phyloP scores from a whole-genome alignment of 495 filamentous ascomycete species.

The Podospora tetraspora region DNA sequence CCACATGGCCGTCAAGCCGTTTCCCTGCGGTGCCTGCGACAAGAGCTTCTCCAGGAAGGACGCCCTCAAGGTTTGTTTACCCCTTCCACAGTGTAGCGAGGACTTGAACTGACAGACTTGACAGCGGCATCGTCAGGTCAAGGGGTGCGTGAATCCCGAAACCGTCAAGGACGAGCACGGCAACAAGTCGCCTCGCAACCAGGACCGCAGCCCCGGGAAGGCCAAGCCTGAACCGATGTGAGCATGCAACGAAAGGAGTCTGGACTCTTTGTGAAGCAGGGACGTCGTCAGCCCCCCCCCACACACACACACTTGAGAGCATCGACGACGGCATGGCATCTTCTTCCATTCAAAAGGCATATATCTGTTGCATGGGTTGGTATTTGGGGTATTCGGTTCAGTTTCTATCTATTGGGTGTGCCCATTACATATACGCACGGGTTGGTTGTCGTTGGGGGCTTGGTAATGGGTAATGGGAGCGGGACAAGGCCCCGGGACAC shows the following conservation, averaged over 20 bases:
- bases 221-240: neutral
- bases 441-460: neutral
- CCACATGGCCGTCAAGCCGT: conserved; percentile 92
- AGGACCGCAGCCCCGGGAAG: neutral
- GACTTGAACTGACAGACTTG: neutral
- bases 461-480: neutral
- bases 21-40: conserved; percentile 84
- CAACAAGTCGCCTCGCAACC: neutral
- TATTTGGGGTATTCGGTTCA: neutral
- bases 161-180: neutral
- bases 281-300: neutral
- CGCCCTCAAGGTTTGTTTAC: conserved; percentile 74
- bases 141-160: neutral
- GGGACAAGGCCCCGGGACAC: neutral
- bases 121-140: neutral
- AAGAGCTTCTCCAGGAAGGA: conserved; percentile 99
- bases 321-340: neutral
- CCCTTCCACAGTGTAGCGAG: neutral
- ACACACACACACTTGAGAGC: too few species aligned
- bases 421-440: neutral
- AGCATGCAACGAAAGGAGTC: neutral
- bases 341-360: neutral
- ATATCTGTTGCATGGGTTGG: neutral
- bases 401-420: neutral
- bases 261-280: neutral